phyloP scores from a whole-genome alignment of 2,329 filamentous ascomycete species.

The Mariannaea elegans region DNA sequence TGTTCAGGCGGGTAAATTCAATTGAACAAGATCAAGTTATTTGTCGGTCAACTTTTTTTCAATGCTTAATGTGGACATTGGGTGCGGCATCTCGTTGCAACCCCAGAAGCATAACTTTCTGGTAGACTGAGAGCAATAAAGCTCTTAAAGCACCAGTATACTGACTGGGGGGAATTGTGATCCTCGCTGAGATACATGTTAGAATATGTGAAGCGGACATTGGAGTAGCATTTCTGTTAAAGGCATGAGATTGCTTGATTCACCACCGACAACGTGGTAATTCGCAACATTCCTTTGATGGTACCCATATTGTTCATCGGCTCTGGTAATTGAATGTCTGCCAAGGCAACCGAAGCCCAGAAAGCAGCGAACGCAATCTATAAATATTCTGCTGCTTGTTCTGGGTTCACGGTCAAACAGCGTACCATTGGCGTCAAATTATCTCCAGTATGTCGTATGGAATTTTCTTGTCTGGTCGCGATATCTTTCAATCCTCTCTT shows the following conservation, averaged over 20 bases:
- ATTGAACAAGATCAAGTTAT: not conserved
- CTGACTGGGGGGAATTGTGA: slow-evolving; percentile 64
- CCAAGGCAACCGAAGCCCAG: slow-evolving; percentile 54
- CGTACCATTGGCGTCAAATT: slow-evolving; percentile 56
- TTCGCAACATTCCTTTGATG: slow-evolving; percentile 57
- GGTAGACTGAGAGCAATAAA: slow-evolving; percentile 53
- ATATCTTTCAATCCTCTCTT: slow-evolving; percentile 47
- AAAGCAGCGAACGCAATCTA: slow-evolving; percentile 57
- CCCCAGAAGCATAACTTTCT: slow-evolving; percentile 28
- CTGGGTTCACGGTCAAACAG: no score
- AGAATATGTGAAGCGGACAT: slow-evolving; percentile 52
- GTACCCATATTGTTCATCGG: slow-evolving; percentile 49
- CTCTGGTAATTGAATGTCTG: slow-evolving; percentile 47
- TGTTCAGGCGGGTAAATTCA: slow-evolving; percentile 46
- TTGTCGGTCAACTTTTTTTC: not conserved
- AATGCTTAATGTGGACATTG: not conserved
- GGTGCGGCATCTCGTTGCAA: slow-evolving; percentile 21
- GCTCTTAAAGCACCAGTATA: slow-evolving; percentile 63
- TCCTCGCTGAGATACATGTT: slow-evolving; percentile 64
- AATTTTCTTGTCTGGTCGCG: slow-evolving; percentile 50
- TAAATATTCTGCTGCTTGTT: no score
- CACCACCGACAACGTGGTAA: slow-evolving; percentile 62
- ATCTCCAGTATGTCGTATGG: slow-evolving; percentile 53
- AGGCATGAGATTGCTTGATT: slow-evolving; percentile 49
- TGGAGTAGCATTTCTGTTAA: slow-evolving; percentile 57